Conservation (phyloP, 2,329 filamentous ascomycete genomes). For the Ceratocystis cacaofunesta region DNA sequence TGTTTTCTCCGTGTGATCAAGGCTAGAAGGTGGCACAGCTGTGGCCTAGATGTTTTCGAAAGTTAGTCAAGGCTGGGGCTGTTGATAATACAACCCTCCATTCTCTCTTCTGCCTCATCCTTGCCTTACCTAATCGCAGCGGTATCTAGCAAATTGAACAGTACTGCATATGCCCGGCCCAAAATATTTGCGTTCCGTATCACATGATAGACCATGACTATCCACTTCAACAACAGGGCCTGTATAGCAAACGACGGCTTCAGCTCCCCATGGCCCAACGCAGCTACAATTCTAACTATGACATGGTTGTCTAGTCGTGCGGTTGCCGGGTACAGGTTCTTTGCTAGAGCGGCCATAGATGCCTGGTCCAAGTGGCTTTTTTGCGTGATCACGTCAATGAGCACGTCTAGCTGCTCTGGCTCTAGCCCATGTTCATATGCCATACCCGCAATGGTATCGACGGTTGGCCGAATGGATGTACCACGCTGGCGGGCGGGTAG, state of each 20-base stretch:
- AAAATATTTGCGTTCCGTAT: constrained; percentile 49
- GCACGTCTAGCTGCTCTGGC: constrained; percentile 40
- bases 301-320: constrained; percentile 27
- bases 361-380: constrained; percentile 62
- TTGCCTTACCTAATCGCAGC: constrained; percentile 49
- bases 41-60: constrained; percentile 27
- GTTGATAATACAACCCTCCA: background rate
- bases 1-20: constrained; percentile 68
- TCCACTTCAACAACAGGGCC: constrained; percentile 58
- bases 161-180: constrained; percentile 54
- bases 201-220: constrained; percentile 59
- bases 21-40: constrained; percentile 63
- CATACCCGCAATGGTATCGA: constrained; percentile 47
- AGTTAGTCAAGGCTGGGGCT: background rate
- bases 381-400: constrained; percentile 52
- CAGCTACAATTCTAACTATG: constrained; percentile 52
- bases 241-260: constrained; percentile 62
- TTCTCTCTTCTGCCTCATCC: background rate
- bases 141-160: constrained; percentile 74
- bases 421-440: constrained; percentile 56
- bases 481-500: constrained; percentile 51
- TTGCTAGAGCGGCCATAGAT: constrained; percentile 52
- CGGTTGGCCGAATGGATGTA: constrained; percentile 44
- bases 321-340: constrained; percentile 57
- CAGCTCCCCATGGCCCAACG: constrained; percentile 60